phyloP scores from a whole-genome alignment of 352 stramenopile species.

The Saprolegnia parasitica region DNA sequence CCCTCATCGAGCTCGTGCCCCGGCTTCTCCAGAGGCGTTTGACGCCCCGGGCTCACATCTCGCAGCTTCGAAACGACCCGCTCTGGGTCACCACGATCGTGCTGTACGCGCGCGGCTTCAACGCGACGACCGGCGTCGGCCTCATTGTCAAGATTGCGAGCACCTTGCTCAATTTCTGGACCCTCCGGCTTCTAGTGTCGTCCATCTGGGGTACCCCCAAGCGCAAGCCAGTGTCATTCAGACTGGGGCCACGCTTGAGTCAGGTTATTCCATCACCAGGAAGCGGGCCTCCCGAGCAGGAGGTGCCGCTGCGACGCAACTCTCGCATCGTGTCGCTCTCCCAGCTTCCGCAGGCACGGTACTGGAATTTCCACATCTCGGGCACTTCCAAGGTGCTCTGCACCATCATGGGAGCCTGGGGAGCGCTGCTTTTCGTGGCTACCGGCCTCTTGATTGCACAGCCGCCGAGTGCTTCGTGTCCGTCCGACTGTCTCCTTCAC shows the following conservation, averaged over 20 bases:
- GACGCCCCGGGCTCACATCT: not conserved
- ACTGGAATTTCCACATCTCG: not conserved
- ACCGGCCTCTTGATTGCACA: no score
- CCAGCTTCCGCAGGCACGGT: not conserved
- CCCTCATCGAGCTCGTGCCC: slow-evolving; percentile 1
- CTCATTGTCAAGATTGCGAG: not conserved
- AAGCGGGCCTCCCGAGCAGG: not conserved
- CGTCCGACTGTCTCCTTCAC: not conserved
- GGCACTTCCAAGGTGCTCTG: not conserved
- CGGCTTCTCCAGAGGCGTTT: not conserved
- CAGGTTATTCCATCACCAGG: not conserved
- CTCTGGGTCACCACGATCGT: not conserved
- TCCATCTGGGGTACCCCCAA: no score
- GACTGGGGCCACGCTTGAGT: not conserved
- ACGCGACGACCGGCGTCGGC: no score
- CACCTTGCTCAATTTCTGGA: not conserved
- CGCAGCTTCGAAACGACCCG: not conserved
- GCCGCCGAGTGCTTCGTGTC: no score
- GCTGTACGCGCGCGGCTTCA: not conserved
- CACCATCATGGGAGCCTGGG: not conserved
- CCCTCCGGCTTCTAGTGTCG: not conserved
- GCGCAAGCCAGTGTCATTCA: no score
- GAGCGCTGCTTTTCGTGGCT: not conserved
- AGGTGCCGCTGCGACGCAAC: not conserved
- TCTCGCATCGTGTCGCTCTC: not conserved